Percentiles rank a stretch among this genome's conserved stretches.
phyloP scores from a whole-genome alignment of 192 early-diverging fungal genomes.

The Backusella macrospora region DNA sequence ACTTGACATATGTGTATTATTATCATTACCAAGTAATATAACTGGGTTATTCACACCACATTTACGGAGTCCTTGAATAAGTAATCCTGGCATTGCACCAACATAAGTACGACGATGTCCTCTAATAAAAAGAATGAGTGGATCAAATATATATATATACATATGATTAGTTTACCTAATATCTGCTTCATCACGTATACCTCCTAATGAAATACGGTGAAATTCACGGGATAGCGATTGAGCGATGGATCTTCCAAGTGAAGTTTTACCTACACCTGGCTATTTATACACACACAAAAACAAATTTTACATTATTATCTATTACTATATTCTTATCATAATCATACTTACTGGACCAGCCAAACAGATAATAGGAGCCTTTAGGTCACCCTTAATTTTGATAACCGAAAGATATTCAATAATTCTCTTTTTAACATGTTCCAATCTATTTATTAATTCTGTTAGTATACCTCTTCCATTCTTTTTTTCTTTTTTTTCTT shows the following conservation, averaged over 20 bases:
- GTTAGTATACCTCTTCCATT: neutral
- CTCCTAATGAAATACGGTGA: slow-evolving; percentile 81
- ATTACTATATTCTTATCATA: neutral
- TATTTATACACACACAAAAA: neutral
- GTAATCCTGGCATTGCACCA: slow-evolving; percentile 80
- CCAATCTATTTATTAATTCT: slow-evolving; percentile 42
- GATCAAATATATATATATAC: too few relatives aligned
- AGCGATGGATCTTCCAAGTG: slow-evolving; percentile 80
- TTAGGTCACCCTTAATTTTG: slow-evolving; percentile 72
- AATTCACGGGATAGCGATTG: slow-evolving; percentile 76
- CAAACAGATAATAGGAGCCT: slow-evolving; percentile 79
- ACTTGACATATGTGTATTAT: neutral
- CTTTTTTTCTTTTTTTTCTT: neutral
- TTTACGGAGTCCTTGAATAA: slow-evolving; percentile 73
- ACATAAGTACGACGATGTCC: slow-evolving; percentile 89
- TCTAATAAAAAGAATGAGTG: slow-evolving; percentile 29
- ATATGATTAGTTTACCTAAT: slow-evolving; percentile 44
- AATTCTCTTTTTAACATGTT: slow-evolving; percentile 79
- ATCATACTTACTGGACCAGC: slow-evolving; percentile 59
- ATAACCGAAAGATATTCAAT: slow-evolving; percentile 84
- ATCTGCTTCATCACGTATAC: slow-evolving; percentile 87
- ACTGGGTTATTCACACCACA: slow-evolving; percentile 80
- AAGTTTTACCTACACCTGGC: slow-evolving; percentile 79
- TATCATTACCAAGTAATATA: slow-evolving; percentile 64
- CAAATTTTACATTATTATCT: too few relatives aligned